A percentile compares a stretch with the other conserved stretches of the same genome.
These are phyloP conservation scores for Pilasporangium apinafurcum DNA, from an alignment of 352 stramenopile genomes.

Conservation along the genomic window DNA sequence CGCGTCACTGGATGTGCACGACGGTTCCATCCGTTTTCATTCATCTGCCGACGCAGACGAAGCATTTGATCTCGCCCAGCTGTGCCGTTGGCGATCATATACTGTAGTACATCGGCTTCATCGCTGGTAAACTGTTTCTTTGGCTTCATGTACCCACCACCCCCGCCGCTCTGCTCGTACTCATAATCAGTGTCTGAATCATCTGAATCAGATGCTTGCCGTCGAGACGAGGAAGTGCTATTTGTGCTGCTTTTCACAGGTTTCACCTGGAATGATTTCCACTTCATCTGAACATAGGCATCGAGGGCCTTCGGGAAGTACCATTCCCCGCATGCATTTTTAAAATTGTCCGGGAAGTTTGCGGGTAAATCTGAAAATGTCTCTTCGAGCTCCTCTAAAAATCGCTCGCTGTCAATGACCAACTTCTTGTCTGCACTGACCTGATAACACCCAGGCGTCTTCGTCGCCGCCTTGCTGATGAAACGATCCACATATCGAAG, in stretches of 20 bases:
- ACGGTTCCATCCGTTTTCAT: constrained; percentile 57
- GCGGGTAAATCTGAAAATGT: constrained; percentile 54
- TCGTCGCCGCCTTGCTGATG: constrained; percentile 64
- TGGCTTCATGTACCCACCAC: constrained; percentile 46
- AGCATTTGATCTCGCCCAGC: constrained; percentile 64
- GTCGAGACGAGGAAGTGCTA: not conserved
- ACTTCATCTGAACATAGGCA: constrained; percentile 75
- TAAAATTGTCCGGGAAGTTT: constrained; percentile 49
- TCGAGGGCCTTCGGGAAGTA: constrained; percentile 51
- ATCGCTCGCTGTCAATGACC: constrained; percentile 64
- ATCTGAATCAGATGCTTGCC: constrained; percentile 13
- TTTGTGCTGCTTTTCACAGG: constrained; percentile 5
- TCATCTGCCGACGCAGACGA: constrained; percentile 50
- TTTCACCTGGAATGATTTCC: constrained; percentile 57
- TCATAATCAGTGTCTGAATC: constrained; percentile 63
- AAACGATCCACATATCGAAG: constrained; percentile 78
- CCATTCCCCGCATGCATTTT: constrained; percentile 42
- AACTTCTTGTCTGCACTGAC: constrained; percentile 34
- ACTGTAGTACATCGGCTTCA: constrained; percentile 64
- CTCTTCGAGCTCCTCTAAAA: constrained; percentile 56
- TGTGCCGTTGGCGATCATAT: constrained; percentile 78
- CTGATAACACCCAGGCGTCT: constrained; percentile 62
- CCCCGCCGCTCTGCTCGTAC: constrained; percentile 28
- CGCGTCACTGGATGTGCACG: constrained; percentile 24
- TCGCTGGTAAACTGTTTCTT: constrained; percentile 62